These are phyloP conservation scores for Trypanosoma grayi DNA, from an alignment of 208 protist genomes.

Conservation along the genomic window DNA sequence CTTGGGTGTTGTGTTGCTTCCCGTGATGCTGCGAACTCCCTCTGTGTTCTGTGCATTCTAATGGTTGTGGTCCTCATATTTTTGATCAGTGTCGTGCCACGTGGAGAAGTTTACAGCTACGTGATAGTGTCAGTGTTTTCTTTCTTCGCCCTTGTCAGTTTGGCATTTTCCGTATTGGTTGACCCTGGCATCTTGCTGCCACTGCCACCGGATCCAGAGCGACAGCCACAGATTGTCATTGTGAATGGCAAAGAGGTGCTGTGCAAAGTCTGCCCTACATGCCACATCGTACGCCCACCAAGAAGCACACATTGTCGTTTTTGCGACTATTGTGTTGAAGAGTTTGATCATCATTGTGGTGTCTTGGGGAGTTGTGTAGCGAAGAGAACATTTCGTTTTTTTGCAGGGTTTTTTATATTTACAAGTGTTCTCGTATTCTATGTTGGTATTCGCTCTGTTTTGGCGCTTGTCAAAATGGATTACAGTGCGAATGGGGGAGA, in stretches of 20 bases:
- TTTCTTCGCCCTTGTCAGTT: slow-evolving; percentile 35
- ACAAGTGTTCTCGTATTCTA: slow-evolving; percentile 39
- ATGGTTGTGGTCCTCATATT: slow-evolving; percentile 42
- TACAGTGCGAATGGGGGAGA: slow-evolving; percentile 1
- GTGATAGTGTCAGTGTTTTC: slow-evolving; percentile 36
- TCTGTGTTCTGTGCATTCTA: slow-evolving; percentile 37
- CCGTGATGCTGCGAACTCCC: slow-evolving; percentile 35
- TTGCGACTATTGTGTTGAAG: slow-evolving; percentile 83
- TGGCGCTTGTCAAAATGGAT: slow-evolving; percentile 25
- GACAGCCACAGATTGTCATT: slow-evolving; percentile 17
- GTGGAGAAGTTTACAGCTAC: slow-evolving; percentile 47
- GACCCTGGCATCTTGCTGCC: slow-evolving; percentile 78
- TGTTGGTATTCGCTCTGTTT: slow-evolving; percentile 40
- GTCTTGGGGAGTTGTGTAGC: slow-evolving; percentile 78
- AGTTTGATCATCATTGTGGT: slow-evolving; percentile 87
- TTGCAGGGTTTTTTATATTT: slow-evolving; percentile 69
- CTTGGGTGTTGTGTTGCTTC: slow-evolving; percentile 49
- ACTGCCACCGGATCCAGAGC: slow-evolving; percentile 23
- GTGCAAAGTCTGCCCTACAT: slow-evolving; percentile 79
- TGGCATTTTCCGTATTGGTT: slow-evolving; percentile 49
- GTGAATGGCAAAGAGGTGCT: slow-evolving; percentile 40
- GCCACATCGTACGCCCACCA: slow-evolving; percentile 73
- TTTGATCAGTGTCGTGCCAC: slow-evolving; percentile 44
- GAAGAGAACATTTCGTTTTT: slow-evolving; percentile 81
- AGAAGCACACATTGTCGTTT: slow-evolving; percentile 75